These are phyloP conservation scores for Kwoniella europaea DNA, from an alignment of 768 basidiomycete genomes.

Conservation along the genomic window DNA sequence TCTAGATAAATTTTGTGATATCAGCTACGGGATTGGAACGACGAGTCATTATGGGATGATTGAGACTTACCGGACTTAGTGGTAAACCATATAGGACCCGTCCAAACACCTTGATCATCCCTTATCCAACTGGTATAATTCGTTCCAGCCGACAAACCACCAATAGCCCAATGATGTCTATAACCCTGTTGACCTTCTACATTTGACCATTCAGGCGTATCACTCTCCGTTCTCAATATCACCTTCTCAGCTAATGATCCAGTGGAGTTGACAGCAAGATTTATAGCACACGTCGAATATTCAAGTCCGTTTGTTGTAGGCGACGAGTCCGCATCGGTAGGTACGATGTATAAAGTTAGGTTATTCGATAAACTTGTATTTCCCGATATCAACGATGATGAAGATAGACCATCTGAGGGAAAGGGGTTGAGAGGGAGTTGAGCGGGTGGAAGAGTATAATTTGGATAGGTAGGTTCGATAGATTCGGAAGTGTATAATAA, in stretches of 20 bases:
- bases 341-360: conserved; percentile 49
- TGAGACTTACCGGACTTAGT: conserved; percentile 54
- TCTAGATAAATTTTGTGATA: not conserved
- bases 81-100: conserved; percentile 51
- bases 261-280: conserved; percentile 30
- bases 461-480: conserved; percentile 53
- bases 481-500: conserved; percentile 32
- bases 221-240: conserved; percentile 22
- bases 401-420: not conserved
- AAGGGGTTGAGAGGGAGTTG: conserved; percentile 27
- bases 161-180: conserved; percentile 42
- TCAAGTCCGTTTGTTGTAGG: conserved; percentile 40
- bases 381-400: not conserved
- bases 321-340: conserved; percentile 34
- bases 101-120: conserved; percentile 33
- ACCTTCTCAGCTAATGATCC: conserved; percentile 30
- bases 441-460: conserved; percentile 55
- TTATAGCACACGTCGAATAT: conserved; percentile 44
- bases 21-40: not conserved
- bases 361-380: conserved; percentile 29
- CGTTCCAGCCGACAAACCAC: conserved; percentile 30
- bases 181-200: conserved; percentile 46
- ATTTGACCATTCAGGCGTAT: conserved; percentile 30
- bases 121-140: conserved; percentile 56
- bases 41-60: not conserved